Conservation (phyloP, 495 filamentous ascomycete species). For the Oleoguttula mirabilis region DNA sequence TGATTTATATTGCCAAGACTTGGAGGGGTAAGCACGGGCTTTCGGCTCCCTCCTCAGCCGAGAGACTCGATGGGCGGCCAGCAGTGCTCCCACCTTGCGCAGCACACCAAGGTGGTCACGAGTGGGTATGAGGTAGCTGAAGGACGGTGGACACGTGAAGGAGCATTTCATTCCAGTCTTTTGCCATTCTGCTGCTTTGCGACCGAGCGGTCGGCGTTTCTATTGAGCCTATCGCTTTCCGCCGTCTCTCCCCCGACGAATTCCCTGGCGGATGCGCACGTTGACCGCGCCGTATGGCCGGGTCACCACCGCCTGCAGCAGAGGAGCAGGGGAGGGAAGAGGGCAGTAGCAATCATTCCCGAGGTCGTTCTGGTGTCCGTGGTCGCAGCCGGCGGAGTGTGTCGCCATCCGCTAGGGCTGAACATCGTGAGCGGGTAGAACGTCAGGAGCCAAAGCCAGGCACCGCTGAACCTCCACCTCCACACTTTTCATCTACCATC, state of each 20-base stretch:
- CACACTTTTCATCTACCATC: constrained; percentile 15
- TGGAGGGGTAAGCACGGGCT: no score
- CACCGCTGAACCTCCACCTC: constrained; percentile 5
- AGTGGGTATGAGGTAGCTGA: constrained; percentile 2
- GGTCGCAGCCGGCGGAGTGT: constrained; percentile 1
- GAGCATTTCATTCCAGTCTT: neutral
- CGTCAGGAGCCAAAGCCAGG: constrained; percentile 9
- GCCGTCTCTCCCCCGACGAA: neutral
- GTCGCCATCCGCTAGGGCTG: constrained; percentile 2
- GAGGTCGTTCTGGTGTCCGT: constrained; percentile 5
- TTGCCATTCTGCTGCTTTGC: neutral
- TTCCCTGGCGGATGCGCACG: constrained; percentile 6
- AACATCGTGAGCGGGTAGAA: constrained; percentile 6
- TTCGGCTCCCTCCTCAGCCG: no score
- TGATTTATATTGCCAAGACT: no score
- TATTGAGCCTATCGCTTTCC: neutral
- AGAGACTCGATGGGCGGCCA: neutral
- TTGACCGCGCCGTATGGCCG: constrained; percentile 12
- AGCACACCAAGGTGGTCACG: neutral
- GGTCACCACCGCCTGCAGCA: neutral
- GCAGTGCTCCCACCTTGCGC: no score
- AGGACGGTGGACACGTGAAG: neutral
- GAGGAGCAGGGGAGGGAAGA: neutral
- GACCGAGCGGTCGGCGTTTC: neutral
- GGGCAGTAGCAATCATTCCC: constrained; percentile 2